Evolutionary conservation across 139 green algal genomes (phyloP), one percentile per base, ranked within the genome.

Genomic region (Tetratostichococcus sp.): DNA sequence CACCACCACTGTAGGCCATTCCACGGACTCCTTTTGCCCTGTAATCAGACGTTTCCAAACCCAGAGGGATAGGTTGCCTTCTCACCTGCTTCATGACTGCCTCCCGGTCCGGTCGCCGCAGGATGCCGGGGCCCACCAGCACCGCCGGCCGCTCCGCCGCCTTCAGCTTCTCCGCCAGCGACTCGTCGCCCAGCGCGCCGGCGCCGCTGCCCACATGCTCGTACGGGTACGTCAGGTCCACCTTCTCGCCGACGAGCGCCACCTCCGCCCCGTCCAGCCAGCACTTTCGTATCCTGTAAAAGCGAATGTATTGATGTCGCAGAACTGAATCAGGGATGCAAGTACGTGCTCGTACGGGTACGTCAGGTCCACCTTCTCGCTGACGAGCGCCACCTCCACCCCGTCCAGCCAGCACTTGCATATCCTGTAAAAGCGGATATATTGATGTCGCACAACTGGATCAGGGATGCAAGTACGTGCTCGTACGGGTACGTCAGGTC

Each of bases 221-320:
- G 72, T 91, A 90, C 8, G 84, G 85, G 86, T 97, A 99, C 16
- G 92, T 99, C 72, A 99, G 91, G 84, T 99, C 94, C 28, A 90
- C 81, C 14, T 78, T 22, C 65, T 86, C 78, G 30, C 95, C 95
- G 5, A 98, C 74, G n/a, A 87, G 70, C 11, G 79, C 89, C n/a
- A 97, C 80, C 73, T 91, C 83, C 30, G 72, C 65, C 43, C 83
- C 83, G 25, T 79, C 69, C 77, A 85, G 75, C 16, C 35, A 73
- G 32, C 35, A 72, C 77, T 82, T 82, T 31, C 80, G 75, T 74
- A 81, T 69, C 50, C 83, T 86, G 75, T 74, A 67, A 17, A 43
- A 23, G 1, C 25, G 66, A 35, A 50, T 50, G 39, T 50, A 22
- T 14, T 8, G 39, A n/a, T n/a, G n/a, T n/a, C n/a, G n/a, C n/a